Evolutionary conservation across 352 stramenopile genomes (phyloP).

Genomic region (Pythium pectinolyticum): DNA sequence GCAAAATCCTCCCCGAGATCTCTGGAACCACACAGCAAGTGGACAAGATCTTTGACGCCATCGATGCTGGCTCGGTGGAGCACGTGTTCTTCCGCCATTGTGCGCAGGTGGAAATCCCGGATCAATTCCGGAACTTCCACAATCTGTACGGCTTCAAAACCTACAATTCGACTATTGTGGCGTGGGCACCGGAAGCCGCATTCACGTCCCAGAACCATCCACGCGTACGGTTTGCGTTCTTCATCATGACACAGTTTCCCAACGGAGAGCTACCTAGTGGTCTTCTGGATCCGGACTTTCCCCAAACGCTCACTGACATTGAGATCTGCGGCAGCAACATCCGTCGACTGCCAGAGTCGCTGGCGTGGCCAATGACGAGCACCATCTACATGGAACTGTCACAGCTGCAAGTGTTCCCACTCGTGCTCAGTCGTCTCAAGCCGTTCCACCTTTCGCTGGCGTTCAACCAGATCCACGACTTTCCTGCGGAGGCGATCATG

Average conservation of each 20-base stretch:
- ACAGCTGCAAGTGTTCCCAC: slow-evolving; percentile 1
- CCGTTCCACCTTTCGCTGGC: background rate
- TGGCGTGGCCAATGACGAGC: slow-evolving; percentile 3
- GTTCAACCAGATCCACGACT: slow-evolving; percentile 1
- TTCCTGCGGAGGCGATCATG: background rate
- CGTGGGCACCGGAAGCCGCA: background rate
- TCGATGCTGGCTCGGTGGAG: slow-evolving; percentile 1
- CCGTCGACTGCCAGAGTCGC: background rate
- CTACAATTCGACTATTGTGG: slow-evolving; percentile 18
- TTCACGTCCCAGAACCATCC: background rate
- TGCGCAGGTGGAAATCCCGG: slow-evolving; percentile 8
- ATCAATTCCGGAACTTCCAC: background rate
- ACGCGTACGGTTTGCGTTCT: slow-evolving; percentile 4
- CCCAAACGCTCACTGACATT: background rate
- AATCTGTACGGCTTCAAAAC: slow-evolving; percentile 19
- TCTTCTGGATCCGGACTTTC: background rate
- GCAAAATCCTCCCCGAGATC: too few species aligned
- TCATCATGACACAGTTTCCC: background rate
- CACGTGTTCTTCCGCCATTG: slow-evolving; percentile 19
- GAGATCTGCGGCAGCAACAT: slow-evolving; percentile 10
- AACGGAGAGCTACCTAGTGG: background rate
- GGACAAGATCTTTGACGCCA: background rate
- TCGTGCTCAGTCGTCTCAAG: background rate
- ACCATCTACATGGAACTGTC: background rate
- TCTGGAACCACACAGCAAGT: background rate